phyloP scores from a whole-genome alignment of 2,329 filamentous ascomycete species.

The Cladosporium oxysporum region DNA sequence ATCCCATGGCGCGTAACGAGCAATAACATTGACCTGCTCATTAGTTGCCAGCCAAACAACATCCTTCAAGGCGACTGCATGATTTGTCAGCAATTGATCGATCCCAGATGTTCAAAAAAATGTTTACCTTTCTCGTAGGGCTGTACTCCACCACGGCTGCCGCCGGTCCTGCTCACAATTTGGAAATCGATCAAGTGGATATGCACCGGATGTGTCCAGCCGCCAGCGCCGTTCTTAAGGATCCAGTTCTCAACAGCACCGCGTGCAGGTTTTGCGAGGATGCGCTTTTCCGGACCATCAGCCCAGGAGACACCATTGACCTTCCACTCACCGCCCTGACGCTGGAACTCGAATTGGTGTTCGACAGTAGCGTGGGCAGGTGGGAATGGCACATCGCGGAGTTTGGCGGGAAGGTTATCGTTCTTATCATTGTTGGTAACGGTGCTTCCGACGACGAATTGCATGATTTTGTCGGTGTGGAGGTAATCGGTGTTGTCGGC shows the following conservation, averaged over 20 bases:
- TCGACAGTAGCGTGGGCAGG: constrained; percentile 40
- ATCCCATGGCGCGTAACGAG: constrained; percentile 55
- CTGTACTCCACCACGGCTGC: constrained; percentile 44
- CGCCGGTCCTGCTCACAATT: constrained; percentile 52
- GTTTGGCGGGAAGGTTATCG: constrained; percentile 41
- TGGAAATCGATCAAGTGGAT: constrained; percentile 63
- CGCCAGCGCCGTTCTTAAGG: constrained; percentile 48
- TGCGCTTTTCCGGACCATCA: constrained; percentile 36
- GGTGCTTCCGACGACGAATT: constrained; percentile 51
- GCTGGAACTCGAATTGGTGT: constrained; percentile 50
- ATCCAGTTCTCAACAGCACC: constrained; percentile 42
- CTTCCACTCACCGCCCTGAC: constrained; percentile 48
- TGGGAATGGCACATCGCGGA: constrained; percentile 37
- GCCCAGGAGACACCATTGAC: constrained; percentile 52
- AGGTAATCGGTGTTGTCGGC: constrained; percentile 49
- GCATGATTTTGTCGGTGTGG: constrained; percentile 48
- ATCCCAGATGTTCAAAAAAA: too few relatives aligned
- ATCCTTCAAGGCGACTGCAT: constrained; percentile 57
- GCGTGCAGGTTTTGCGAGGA: constrained; percentile 37
- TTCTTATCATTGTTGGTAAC: constrained; percentile 26
- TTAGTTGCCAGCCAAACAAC: constrained; percentile 56
- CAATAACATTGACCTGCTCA: constrained; percentile 55
- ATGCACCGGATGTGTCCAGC: constrained; percentile 54
- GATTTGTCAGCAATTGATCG: constrained; percentile 16
- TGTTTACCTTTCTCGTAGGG: constrained; percentile 50